Conservation (phyloP, 192 early-diverging fungal genomes). For the Phycomyces nitens region DNA sequence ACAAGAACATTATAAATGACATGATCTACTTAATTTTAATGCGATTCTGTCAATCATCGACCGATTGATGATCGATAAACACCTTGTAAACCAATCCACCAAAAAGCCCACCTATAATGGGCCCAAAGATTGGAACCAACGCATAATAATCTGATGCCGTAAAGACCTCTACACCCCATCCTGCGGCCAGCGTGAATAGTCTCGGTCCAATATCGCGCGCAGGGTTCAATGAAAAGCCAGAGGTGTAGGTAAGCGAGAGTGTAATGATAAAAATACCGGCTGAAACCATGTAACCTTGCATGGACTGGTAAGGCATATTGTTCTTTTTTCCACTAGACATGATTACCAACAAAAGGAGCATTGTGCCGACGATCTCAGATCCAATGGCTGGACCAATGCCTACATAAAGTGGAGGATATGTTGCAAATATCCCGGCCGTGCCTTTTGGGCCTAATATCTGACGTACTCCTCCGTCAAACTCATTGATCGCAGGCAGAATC, state of each 20-base stretch:
- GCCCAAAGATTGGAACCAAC: slow-evolving; percentile 67
- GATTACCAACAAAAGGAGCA: slow-evolving; percentile 59
- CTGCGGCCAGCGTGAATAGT: slow-evolving; percentile 59
- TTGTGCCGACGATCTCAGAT: slow-evolving; percentile 67
- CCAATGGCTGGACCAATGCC: slow-evolving; percentile 51
- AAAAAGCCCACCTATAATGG: slow-evolving; percentile 58
- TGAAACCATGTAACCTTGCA: slow-evolving; percentile 14
- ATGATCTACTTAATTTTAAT: too few relatives aligned
- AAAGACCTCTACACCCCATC: slow-evolving; percentile 67
- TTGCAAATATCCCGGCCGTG: slow-evolving; percentile 63
- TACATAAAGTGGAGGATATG: slow-evolving; percentile 55
- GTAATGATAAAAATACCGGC: slow-evolving; percentile 9
- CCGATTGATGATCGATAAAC: slow-evolving; percentile 44
- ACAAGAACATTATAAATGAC: too few relatives aligned
- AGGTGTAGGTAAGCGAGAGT: slow-evolving; percentile 16
- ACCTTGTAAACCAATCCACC: slow-evolving; percentile 60
- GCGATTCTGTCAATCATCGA: too few relatives aligned
- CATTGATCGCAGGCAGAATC: slow-evolving; percentile 57
- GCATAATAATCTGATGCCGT: slow-evolving; percentile 61
- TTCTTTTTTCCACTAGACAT: slow-evolving; percentile 46
- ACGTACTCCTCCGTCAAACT: slow-evolving; percentile 44
- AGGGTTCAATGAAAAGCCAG: slow-evolving; percentile 55
- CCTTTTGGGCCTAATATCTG: slow-evolving; percentile 39
- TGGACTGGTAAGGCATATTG: slow-evolving; percentile 18
- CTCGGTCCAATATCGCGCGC: slow-evolving; percentile 80